These are phyloP conservation scores for Xylariaceae sp. DNA, from an alignment of 2,329 filamentous ascomycete genomes.

Conservation along the genomic window DNA sequence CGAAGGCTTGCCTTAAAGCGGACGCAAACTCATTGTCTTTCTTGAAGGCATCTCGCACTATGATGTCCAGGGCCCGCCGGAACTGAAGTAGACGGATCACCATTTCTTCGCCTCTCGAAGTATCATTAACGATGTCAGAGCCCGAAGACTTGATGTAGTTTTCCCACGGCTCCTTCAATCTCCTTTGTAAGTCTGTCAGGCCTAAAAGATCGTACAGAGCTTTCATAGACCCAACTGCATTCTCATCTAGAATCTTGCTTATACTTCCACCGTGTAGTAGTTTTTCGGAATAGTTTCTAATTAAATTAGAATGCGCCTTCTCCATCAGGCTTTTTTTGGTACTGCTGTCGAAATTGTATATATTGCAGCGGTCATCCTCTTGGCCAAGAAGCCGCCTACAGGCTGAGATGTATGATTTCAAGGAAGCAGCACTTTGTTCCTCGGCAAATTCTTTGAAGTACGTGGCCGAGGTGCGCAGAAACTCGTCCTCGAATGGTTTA, in stretches of 20 bases:
- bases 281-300: slow-evolving; percentile 63
- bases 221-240: slow-evolving; percentile 66
- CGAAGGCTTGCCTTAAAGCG: slow-evolving; percentile 79
- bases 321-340: slow-evolving; percentile 75
- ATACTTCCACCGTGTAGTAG: slow-evolving; percentile 65
- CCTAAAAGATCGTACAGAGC: slow-evolving; percentile 74
- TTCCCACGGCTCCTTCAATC: slow-evolving; percentile 69
- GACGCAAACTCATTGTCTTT: slow-evolving; percentile 74
- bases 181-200: slow-evolving; percentile 64
- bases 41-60: slow-evolving; percentile 72
- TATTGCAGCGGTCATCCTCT: slow-evolving; percentile 74
- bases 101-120: slow-evolving; percentile 77
- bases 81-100: slow-evolving; percentile 76
- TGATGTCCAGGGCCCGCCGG: slow-evolving; percentile 72
- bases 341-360: slow-evolving; percentile 75
- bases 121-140: slow-evolving; percentile 73
- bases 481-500: slow-evolving; percentile 71
- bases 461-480: slow-evolving; percentile 62
- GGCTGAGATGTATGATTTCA: slow-evolving; percentile 72
- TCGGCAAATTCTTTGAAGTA: slow-evolving; percentile 71
- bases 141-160: slow-evolving; percentile 76
- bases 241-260: slow-evolving; percentile 66
- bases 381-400: slow-evolving; percentile 65
- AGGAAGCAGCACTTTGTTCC: slow-evolving; percentile 55
- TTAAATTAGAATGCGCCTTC: slow-evolving; percentile 67